Conservation (phyloP, 2,329 filamentous ascomycete species). For the Cercospora sojina region DNA sequence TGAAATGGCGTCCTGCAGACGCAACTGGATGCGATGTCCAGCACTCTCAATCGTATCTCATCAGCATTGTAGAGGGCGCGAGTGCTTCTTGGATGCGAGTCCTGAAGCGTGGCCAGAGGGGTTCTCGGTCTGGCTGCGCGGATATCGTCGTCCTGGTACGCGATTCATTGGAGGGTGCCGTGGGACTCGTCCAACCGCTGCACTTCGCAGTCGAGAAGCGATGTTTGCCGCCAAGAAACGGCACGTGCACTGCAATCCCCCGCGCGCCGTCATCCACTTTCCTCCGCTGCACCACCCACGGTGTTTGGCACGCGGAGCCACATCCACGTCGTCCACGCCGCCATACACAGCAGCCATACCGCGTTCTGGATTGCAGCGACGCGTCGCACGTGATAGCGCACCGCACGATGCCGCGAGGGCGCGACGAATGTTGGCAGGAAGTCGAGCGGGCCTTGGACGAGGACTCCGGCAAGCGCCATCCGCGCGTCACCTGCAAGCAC, state of each 20-base stretch:
- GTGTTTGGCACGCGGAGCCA: slow-evolving; percentile 3
- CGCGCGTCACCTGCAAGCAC: slow-evolving; percentile 31
- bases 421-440: slow-evolving; percentile 31
- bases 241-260: background rate
- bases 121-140: background rate
- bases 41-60: background rate
- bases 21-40: background rate
- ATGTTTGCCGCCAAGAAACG: background rate
- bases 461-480: slow-evolving; percentile 30
- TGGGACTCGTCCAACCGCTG: too few species aligned
- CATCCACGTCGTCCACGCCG: slow-evolving; percentile 8
- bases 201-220: too few species aligned
- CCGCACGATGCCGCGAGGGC: slow-evolving; percentile 26
- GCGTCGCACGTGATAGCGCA: background rate
- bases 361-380: background rate
- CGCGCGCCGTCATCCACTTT: slow-evolving; percentile 1
- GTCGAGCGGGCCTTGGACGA: slow-evolving; percentile 28
- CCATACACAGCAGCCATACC: background rate
- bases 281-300: background rate
- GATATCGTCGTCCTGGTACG: background rate
- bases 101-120: background rate
- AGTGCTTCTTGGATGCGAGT: background rate
- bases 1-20: background rate
- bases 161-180: background rate
- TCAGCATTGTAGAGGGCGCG: background rate